Base-by-base conservation (phyloP, 2,329 filamentous ascomycete genomes). In the Aureobasidium pullulans region DNA sequence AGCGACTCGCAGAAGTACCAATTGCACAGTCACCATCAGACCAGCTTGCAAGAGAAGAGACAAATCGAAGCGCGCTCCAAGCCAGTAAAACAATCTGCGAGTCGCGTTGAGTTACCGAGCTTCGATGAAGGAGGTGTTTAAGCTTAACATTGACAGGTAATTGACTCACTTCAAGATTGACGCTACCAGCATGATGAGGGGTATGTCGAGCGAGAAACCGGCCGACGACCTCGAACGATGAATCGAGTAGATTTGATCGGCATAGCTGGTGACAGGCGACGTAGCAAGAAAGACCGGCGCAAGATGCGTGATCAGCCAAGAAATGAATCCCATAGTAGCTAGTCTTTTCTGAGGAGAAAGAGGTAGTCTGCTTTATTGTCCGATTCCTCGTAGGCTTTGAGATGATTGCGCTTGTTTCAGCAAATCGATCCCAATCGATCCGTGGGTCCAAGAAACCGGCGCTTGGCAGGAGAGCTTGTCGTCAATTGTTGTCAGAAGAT, bases 171-270 rank as follows among this genome's bases (percentile, higher is more conserved):
- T 86, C 16, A 85, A 69, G 60, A 86, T 84, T 39, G 82, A 85
- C 36, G 84, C 80, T 60, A 84, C 76, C 16, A 86, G 80, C 84
- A 86, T 86, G 64, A 86, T 86, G 66, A 86, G 71, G 15, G 84
- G 84, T 39, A 86, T 85, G 67, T 87, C 84, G 65, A 87, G 74
- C 15, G 83, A 86, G 72, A 87, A 87, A 34, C 84, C 84, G 36
- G 80, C 80, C 4, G 83, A 85, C 60, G 76, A 82, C 65, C 81
- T 78, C 60, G 73, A 79, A 64, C 78, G 79, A 72, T 85, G 79
- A 67, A 86, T 86, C 65, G 79, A 82, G 69, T 83, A 78, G 68
- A 86, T 86, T 68, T 87, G 84, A 70, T 87, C 84, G 62, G 82
- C 79, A 73, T 87, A 87, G 65, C 81, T 84, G 52, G 83, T 86